Conservation (phyloP, 805 yeast species). For the Ogataea haglerorum region DNA sequence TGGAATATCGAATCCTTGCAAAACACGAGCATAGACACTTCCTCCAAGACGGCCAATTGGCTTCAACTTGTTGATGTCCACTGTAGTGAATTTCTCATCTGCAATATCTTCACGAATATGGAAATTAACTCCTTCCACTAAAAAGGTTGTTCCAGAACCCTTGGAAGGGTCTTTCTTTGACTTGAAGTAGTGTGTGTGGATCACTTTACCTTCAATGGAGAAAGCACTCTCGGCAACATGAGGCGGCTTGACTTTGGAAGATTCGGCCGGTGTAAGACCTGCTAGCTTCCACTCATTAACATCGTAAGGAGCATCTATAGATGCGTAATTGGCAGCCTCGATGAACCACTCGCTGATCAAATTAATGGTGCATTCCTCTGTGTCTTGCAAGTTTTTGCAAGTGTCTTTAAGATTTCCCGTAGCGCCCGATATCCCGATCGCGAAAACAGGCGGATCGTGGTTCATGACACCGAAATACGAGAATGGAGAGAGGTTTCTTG, state of each 20-base stretch:
- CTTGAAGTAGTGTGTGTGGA: constrained; percentile 42
- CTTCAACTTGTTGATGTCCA: constrained; percentile 46
- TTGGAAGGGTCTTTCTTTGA: constrained; percentile 37
- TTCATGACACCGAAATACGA: constrained; percentile 48
- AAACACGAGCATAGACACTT: constrained; percentile 42
- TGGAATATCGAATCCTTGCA: constrained; percentile 43
- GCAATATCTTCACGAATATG: constrained; percentile 55
- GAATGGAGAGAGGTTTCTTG: constrained; percentile 55
- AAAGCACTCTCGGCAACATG: constrained; percentile 63
- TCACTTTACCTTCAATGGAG: constrained; percentile 51
- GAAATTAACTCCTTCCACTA: constrained; percentile 55
- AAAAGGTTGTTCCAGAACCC: constrained; percentile 37
- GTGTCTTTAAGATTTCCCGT: constrained; percentile 46
- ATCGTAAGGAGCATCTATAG: constrained; percentile 44
- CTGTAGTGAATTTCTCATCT: constrained; percentile 35
- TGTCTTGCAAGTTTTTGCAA: constrained; percentile 43
- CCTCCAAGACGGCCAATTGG: constrained; percentile 59
- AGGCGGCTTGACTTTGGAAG: constrained; percentile 47
- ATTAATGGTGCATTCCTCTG: constrained; percentile 53
- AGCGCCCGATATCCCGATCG: constrained; percentile 45
- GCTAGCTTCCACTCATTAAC: constrained; percentile 54
- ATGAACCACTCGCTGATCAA: constrained; percentile 60
- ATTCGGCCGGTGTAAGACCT: constrained; percentile 48
- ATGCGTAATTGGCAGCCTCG: constrained; percentile 57
- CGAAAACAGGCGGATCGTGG: constrained; percentile 58